Conservation (phyloP, 108 stramenopile genomes). For the Licmophora abbreviata region DNA sequence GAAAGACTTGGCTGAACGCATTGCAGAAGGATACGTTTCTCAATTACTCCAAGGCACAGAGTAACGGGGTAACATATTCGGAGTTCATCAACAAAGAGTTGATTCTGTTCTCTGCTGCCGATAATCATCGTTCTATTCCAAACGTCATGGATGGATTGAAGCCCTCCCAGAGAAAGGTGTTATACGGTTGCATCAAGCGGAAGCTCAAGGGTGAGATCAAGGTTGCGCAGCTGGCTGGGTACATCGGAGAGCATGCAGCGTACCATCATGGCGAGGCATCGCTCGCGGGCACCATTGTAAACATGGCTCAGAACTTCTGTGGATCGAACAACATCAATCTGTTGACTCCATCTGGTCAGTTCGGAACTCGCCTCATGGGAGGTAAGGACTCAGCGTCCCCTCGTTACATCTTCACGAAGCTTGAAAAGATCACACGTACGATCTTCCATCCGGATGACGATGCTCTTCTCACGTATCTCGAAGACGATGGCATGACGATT, state of each 20-base stretch:
- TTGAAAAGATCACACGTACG: constrained; percentile 88
- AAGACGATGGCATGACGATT: constrained; percentile 95
- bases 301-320: constrained; percentile 95
- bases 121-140: constrained; percentile 92
- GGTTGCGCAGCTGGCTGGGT: constrained; percentile 89
- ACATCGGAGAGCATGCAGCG: constrained; percentile 93
- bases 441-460: constrained; percentile 99
- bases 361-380: constrained; percentile 95
- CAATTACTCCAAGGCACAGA: constrained; percentile 67
- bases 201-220: constrained; percentile 97
- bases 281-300: constrained; percentile 89
- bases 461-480: constrained; percentile 83
- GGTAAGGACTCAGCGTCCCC: constrained; percentile 94
- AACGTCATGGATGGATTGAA: constrained; percentile 97
- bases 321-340: constrained; percentile 98
- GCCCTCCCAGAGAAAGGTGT: constrained; percentile 97
- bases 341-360: constrained; percentile 93
- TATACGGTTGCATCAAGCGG: constrained; percentile 97
- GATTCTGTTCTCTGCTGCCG: constrained; percentile 91
- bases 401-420: constrained; percentile 98
- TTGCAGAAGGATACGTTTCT: constrained; percentile 80
- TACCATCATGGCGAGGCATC: constrained; percentile 99
- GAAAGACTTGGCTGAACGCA: constrained; percentile 87
- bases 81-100: constrained; percentile 97
- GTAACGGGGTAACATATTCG: constrained; percentile 67